A percentile compares a stretch with the other conserved stretches of the same genome.
Evolutionary conservation across 306 rosid genomes (phyloP).

Genomic region (Crataegus laevigata): DNA sequence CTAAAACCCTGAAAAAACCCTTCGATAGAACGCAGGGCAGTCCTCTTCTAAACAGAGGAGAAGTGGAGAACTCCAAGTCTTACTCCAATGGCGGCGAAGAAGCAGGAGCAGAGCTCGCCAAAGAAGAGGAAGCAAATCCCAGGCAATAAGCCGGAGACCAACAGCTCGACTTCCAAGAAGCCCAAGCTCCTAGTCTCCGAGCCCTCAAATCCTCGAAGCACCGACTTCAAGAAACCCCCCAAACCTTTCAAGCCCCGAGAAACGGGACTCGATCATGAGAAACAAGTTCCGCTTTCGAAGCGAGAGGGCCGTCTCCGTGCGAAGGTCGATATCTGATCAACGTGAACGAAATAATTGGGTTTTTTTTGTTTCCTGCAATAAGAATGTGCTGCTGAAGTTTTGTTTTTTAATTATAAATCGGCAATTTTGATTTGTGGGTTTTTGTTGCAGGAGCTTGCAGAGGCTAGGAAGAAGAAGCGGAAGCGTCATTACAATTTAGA

Average conservation of each 20-base stretch:
- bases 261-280: conserved; percentile 22
- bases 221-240: conserved; percentile 29
- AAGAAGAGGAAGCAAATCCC: conserved; percentile 57
- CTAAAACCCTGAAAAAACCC: conserved; percentile 32
- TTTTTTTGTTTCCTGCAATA: not conserved
- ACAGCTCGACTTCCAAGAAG: conserved; percentile 33
- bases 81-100: conserved; percentile 66
- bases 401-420: not conserved
- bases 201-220: conserved; percentile 1
- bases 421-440: not conserved
- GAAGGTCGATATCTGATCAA: conserved; percentile 40
- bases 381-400: not conserved
- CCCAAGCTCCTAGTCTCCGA: conserved; percentile 38
- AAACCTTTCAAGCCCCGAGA: conserved; percentile 19
- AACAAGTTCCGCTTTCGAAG: conserved; percentile 30
- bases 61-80: not conserved
- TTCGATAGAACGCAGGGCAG: not conserved
- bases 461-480: conserved; percentile 86
- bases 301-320: conserved; percentile 66
- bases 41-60: not conserved
- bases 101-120: conserved; percentile 16
- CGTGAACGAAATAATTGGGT: not conserved
- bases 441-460: conserved; percentile 63
- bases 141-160: conserved; percentile 22
- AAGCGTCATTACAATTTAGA: conserved; percentile 68